Conservation (phyloP, 495 filamentous ascomycete genomes). For the Penicillium alfredii region DNA sequence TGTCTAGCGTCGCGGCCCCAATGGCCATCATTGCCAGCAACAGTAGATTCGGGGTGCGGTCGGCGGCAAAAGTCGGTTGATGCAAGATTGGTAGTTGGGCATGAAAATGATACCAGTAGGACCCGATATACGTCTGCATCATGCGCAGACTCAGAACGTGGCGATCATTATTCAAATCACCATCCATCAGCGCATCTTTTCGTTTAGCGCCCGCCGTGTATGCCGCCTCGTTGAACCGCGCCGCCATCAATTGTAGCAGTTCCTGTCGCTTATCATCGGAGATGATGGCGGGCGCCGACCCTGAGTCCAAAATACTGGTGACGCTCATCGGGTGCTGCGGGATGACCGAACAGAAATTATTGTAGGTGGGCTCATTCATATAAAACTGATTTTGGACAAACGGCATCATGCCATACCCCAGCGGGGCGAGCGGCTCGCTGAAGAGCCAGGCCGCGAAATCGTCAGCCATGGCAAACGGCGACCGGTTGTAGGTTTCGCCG, state of each 20-base stretch:
- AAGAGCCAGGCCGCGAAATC: constrained; percentile 92
- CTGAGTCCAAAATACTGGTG: constrained; percentile 80
- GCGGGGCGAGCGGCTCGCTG: constrained; percentile 51
- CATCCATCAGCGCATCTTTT: constrained; percentile 72
- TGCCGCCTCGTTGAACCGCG: constrained; percentile 74
- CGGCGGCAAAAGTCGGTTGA: constrained; percentile 84
- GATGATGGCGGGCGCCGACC: constrained; percentile 68
- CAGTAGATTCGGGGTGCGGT: constrained; percentile 76
- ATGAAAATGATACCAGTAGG: constrained; percentile 94
- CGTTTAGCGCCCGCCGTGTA: constrained; percentile 67
- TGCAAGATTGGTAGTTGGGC: constrained; percentile 92
- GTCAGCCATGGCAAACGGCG: constrained; percentile 83
- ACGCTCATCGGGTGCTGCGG: constrained; percentile 80
- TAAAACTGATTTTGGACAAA: constrained; percentile 36
- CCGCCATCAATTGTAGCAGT: constrained; percentile 78
- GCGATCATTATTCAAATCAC: constrained; percentile 61
- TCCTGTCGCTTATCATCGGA: constrained; percentile 84
- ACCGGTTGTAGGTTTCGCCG: constrained; percentile 72
- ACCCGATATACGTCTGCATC: constrained; percentile 92
- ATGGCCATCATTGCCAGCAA: constrained; percentile 93
- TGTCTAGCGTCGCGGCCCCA: constrained; percentile 83
- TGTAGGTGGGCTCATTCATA: constrained; percentile 35
- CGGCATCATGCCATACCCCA: constrained; percentile 37
- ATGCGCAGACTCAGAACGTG: constrained; percentile 85
- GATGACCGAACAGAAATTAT: constrained; percentile 32